These are phyloP conservation scores for Fusarium sarcochroum DNA, from an alignment of 2,329 filamentous ascomycete species.

Conservation along the genomic window DNA sequence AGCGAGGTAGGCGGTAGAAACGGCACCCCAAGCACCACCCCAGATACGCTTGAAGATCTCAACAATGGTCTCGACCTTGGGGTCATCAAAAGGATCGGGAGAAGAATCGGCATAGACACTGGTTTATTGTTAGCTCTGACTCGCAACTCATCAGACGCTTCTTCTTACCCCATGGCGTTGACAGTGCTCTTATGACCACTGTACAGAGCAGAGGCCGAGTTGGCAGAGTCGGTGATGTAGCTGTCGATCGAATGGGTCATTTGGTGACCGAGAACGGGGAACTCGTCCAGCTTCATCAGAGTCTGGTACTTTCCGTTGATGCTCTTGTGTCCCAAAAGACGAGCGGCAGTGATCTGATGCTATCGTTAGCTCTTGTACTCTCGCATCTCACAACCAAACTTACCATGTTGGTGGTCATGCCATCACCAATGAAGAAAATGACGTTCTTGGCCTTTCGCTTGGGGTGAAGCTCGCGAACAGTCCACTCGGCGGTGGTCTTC, in stretches of 20 bases:
- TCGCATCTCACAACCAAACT: constrained; percentile 13
- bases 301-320: constrained; percentile 89
- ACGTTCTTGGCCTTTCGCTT: constrained; percentile 87
- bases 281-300: constrained; percentile 82
- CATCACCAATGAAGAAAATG: constrained; percentile 85
- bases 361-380: constrained; percentile 19
- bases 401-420: constrained; percentile 80
- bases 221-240: constrained; percentile 90
- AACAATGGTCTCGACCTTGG: constrained; percentile 87
- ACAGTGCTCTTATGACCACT: constrained; percentile 87
- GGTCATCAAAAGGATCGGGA: constrained; percentile 80
- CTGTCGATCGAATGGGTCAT: constrained; percentile 90
- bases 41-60: constrained; percentile 81
- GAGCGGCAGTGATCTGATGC: constrained; percentile 76
- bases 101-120: constrained; percentile 84
- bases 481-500: constrained; percentile 81
- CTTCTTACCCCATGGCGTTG: constrained; percentile 77
- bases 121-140: constrained; percentile 11
- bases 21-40: constrained; percentile 72
- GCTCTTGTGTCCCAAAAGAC: constrained; percentile 84
- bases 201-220: constrained; percentile 86
- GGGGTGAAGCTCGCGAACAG: constrained; percentile 78
- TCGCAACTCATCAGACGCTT: background rate
- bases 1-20: constrained; percentile 84
- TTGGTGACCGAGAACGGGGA: constrained; percentile 88